Base-by-base conservation (phyloP, 768 basidiomycete genomes). In the Hypsizygus marmoreus region DNA sequence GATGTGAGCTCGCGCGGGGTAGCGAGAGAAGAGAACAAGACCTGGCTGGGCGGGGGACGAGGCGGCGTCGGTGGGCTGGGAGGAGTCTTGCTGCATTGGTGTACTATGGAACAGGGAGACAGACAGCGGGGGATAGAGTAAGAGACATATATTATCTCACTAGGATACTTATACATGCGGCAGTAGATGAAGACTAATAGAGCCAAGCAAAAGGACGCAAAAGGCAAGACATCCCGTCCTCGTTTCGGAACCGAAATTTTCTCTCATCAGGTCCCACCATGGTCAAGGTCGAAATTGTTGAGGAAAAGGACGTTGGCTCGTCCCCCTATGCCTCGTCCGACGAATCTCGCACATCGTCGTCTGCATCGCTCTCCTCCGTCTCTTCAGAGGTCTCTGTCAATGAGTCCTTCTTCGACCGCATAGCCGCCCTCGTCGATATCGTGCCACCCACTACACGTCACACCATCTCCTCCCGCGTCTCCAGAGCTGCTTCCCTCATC, bases 341-440 rank as follows among this genome's bases (percentile, higher is more conserved):
- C 4, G 88, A 87, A 2, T 90, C 88, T 4, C 81, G 83, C 57
- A 83, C 84, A 0, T 80, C 76, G 42, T 86, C 79, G 36, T 77
- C 85, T 12, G 78, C 76, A 50, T 91, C 87, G n/a, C 77, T 93
- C 55, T 85, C 88, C 16, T 91, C 91, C 47, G 69, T 91, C 47
- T 80, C 81, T 25, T 92, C 91, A 3, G 84, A 90, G 40, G 61
- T 71, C 34, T 80, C 80, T 49, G 72, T 69, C 51, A 84, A 93
- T 57, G 95, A 99, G 72, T 81, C 94, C 32, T 51, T 97, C 57
- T 74, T 84, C 53, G 94, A 97, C 73, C 90, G 95, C 47, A 55
- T 99, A 60, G 76, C 77, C 47, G 95, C 95, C 19, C 86, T 99
- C 66, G 88, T 88, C 57, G 95, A 99, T 76, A 98, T 99, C 62